Percentiles rank a stretch among this genome's conserved stretches.
phyloP scores from a whole-genome alignment of 441 rosid genomes.

The Metrosideros polymorpha region DNA sequence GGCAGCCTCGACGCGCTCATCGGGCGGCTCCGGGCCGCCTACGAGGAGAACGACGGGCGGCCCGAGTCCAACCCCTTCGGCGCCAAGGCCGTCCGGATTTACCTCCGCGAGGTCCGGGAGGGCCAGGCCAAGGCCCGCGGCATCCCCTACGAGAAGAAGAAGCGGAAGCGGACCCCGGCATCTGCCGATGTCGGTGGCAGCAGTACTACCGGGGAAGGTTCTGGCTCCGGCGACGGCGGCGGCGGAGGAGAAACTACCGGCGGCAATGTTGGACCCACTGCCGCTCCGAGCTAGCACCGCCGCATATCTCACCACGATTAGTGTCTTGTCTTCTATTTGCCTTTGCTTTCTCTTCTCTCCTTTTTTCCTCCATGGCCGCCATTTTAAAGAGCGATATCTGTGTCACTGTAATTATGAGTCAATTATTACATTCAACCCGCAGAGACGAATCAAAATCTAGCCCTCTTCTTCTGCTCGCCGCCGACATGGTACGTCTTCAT shows the following conservation, averaged over 20 bases:
- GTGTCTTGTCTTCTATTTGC: background rate
- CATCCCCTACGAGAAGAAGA: background rate
- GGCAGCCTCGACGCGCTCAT: background rate
- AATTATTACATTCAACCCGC: background rate
- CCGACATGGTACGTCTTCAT: background rate
- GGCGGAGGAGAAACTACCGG: background rate
- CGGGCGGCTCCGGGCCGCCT: background rate
- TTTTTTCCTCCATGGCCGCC: background rate
- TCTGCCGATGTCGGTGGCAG: background rate
- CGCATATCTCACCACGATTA: background rate
- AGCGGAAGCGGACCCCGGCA: background rate
- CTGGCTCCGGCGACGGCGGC: background rate
- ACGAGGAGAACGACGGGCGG: background rate
- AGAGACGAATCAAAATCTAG: background rate
- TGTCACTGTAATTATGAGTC: background rate
- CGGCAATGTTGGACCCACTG: background rate
- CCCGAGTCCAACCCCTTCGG: background rate
- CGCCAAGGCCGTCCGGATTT: background rate
- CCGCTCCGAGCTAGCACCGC: background rate
- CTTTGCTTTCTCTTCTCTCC: background rate
- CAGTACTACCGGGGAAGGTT: background rate
- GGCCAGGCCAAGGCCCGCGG: background rate
- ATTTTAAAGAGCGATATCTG: background rate
- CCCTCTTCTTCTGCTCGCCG: background rate
- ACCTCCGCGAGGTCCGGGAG: background rate